Evolutionary conservation across 75 land plant species (phyloP), one percentile per base, ranked within the genome.

Genomic region (Selaginella tamariscina): DNA sequence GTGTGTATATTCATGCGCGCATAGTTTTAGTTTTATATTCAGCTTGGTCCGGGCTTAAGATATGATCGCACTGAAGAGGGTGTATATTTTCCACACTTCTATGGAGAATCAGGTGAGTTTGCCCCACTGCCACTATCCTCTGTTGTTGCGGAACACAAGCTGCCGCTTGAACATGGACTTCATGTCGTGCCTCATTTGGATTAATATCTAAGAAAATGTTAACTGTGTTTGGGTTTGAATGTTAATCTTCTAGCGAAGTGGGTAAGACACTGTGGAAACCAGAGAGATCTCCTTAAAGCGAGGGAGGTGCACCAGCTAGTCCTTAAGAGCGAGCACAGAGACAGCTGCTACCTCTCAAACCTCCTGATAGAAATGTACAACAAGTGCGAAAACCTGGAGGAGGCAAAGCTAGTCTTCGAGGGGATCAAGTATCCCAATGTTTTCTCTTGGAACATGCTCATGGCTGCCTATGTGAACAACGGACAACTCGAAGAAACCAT

Each of bases 1-100:
- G 49, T 23, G 22, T 21, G 30, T 1, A 2, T 56, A 22, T 66
- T 24, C 32, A 0, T 65, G 54, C 5, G 54, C 15, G 27, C 29
- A 5, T 0, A 13, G 9, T 27, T 11, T 30, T 22, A 0, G 29
- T 64, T 18, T 29, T 57, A 23, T 32, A 73, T 64, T 54, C 78
- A 81, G 86, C 79, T 84, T 59, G 86, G 83, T 1, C 73, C 77
- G n/a, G 86, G 83, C 55, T 23, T 84, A 31, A 32, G 76, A 1
- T 84, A 84, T 68, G 84, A 84, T 74, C 39, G 68, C 32, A 77
- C 72, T 24, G 84, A 79, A 62, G 77, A 56, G 0, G 22, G 29
- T 31, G 62, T 75, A 54, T 49, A 24, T 28, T 84, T 81, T 33
- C 86, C 86, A 27, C 86, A 84, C 76, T 84, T 84, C 75, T 81